These are phyloP conservation scores for Pseudogymnoascus sp. DNA, from an alignment of 2,329 filamentous ascomycete species.

Conservation along the genomic window DNA sequence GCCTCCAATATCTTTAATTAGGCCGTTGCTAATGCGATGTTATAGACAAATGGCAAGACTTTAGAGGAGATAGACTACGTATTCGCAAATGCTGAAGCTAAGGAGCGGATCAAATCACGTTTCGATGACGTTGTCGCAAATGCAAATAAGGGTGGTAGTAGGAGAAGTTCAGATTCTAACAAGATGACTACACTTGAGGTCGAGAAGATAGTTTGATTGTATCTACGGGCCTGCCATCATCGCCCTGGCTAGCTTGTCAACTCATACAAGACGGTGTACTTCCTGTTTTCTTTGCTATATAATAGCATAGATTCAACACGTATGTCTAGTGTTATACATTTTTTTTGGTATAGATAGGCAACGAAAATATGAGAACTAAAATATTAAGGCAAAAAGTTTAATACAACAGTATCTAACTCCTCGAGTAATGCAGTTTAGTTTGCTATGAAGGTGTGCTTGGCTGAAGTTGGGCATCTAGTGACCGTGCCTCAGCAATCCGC, in stretches of 20 bases:
- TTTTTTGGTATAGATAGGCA: background rate
- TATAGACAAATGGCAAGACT: slow-evolving; percentile 13
- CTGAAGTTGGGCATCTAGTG: background rate
- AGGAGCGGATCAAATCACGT: background rate
- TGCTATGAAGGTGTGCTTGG: background rate
- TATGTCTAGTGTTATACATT: background rate
- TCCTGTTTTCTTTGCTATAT: background rate
- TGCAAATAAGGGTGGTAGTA: background rate
- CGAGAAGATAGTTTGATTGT: background rate
- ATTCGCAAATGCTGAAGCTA: slow-evolving; percentile 7
- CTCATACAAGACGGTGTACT: background rate
- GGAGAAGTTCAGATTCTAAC: background rate
- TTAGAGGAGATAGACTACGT: slow-evolving; percentile 14
- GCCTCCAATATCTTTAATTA: background rate
- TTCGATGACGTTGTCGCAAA: background rate
- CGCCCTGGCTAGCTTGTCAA: background rate
- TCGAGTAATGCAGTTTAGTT: background rate
- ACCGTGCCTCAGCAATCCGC: background rate
- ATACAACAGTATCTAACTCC: background rate
- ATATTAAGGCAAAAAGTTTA: background rate
- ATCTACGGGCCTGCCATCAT: background rate
- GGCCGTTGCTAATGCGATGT: background rate
- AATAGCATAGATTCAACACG: background rate
- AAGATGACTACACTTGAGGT: background rate
- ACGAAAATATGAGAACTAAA: background rate